A percentile compares a stretch with the other conserved stretches of the same genome.
phyloP scores from a whole-genome alignment of 345 rosid genomes.

The Garcia nutans region DNA sequence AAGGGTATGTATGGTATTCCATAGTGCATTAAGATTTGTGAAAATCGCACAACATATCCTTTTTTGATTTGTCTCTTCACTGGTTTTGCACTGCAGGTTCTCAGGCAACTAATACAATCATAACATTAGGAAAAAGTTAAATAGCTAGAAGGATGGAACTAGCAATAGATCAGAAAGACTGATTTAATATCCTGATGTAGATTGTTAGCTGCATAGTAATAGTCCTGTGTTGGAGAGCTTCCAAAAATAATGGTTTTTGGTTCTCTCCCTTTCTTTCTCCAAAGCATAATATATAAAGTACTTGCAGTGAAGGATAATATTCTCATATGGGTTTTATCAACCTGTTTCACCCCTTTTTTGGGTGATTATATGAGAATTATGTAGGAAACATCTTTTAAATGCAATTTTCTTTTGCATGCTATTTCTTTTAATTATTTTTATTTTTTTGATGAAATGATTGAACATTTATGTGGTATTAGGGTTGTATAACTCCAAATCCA shows the following conservation, averaged over 20 bases:
- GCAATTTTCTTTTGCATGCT: not conserved
- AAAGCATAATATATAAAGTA: not conserved
- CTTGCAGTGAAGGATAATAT: not conserved
- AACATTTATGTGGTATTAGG: too few species aligned
- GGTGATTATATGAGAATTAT: not conserved
- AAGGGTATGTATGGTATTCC: conserved; percentile 27
- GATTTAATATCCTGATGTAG: not conserved
- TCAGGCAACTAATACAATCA: conserved; percentile 10
- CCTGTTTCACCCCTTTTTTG: not conserved
- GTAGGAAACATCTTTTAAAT: not conserved
- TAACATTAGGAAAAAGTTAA: not conserved
- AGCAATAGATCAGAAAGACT: not conserved
- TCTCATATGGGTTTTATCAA: not conserved
- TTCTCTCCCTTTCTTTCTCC: not conserved
- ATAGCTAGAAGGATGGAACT: conserved; percentile 2
- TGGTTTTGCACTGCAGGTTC: conserved; percentile 27
- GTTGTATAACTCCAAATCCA: too few species aligned
- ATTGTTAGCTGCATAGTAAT: not conserved
- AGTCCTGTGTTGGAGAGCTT: not conserved
- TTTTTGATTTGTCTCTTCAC: not conserved
- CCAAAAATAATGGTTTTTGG: not conserved
- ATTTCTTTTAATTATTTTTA: too few species aligned
- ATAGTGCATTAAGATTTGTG: not conserved
- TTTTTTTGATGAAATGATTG: too few species aligned
- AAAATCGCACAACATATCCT: not conserved